Evolutionary conservation across 1,284 basidiomycete species (phyloP), one percentile per base, ranked within the genome.

Genomic region (Heliocybe sulcata): DNA sequence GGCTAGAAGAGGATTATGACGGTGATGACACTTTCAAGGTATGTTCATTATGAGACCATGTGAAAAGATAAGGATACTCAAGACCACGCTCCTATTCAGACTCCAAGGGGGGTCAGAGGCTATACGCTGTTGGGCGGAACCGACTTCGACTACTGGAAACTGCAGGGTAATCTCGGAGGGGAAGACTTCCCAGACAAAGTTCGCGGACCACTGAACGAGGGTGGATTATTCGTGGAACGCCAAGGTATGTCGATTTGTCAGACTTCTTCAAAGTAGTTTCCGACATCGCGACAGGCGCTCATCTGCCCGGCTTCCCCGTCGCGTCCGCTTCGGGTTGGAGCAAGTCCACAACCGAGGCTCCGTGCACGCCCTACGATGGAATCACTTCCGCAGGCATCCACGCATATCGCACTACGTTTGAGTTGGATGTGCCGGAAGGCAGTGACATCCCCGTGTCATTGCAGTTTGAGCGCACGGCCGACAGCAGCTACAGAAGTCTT

Each of bases 181-280:
- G 72, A 73, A 49, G 61, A 57, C 25, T 68, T 57, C 63, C 65
- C 57, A 10, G 73, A 76, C 59, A 61, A 62, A 33, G 68, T 74
- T 2, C 70, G 79, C 12, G 73, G 76, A 2, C 69, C 74, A 1
- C 72, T 77, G 48, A 80, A 81, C 59, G 78, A 79, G 61, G 79
- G 78, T 6, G 80, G 80, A 0, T 71, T 77, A 54, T 75, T 71
- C 61, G 77, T 72, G 35, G 79, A 82, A 60, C 72, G 79, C 16
- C 59, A 68, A 49, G 77, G 77, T 62, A 69, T 63, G 74, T 53
- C 10, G 22, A 6, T 12, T 8, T 31, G 38, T 35, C 42, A 6
- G 22, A 14, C 14, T 31, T 8, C 51, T 27, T 20, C 11, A 27
- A 53, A 47, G 20, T 19, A 26, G 35, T 31, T 53, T 4, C 52